phyloP scores from a whole-genome alignment of 495 filamentous ascomycete species.

The Annulohypoxylon bovei region DNA sequence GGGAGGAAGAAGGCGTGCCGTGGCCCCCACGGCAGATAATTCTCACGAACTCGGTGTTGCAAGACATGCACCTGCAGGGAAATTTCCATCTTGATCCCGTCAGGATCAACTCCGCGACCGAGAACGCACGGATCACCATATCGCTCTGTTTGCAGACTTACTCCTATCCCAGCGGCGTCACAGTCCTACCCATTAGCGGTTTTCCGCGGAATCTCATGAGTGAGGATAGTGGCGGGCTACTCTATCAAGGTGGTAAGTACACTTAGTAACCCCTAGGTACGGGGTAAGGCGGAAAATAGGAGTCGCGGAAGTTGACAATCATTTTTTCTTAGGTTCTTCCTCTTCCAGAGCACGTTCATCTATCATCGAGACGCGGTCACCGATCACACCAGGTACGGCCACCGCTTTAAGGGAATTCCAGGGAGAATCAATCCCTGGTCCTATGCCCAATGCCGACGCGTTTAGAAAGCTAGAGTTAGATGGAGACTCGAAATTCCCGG shows the following conservation, averaged over 20 bases:
- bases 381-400: conserved; percentile 38
- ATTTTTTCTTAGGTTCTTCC: conserved; percentile 45
- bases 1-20: conserved; percentile 26
- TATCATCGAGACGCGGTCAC: conserved; percentile 46
- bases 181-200: conserved; percentile 49
- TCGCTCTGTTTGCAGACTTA: conserved; percentile 45
- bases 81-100: conserved; percentile 41
- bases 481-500: conserved; percentile 20
- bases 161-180: conserved; percentile 37
- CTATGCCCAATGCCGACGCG: conserved; percentile 20
- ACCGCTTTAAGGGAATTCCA: conserved; percentile 19
- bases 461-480: conserved; percentile 26
- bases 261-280: background rate
- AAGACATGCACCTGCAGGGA: conserved; percentile 46
- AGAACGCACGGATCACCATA: conserved; percentile 39
- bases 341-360: conserved; percentile 45
- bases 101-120: conserved; percentile 34
- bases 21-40: conserved; percentile 38
- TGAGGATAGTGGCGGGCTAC: conserved; percentile 41
- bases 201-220: conserved; percentile 49
- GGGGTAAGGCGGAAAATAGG: background rate
- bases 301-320: conserved; percentile 41
- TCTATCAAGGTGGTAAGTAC: conserved; percentile 49
- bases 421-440: conserved; percentile 7
- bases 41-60: conserved; percentile 37